Conservation (phyloP, 768 basidiomycete genomes). For the Podaxis sp. region DNA sequence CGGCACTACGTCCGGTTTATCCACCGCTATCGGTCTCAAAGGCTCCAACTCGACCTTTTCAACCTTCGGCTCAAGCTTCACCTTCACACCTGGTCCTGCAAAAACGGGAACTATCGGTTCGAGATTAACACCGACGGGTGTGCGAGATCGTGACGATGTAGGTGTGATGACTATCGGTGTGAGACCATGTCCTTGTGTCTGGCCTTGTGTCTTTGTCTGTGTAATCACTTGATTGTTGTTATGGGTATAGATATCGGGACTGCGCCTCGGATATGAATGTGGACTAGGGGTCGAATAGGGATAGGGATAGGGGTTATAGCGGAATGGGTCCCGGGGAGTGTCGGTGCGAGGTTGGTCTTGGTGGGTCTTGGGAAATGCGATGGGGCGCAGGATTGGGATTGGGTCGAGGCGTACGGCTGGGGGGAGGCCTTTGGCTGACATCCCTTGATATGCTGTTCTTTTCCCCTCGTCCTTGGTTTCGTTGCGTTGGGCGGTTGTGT, state of each 20-base stretch:
- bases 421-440: slow-evolving; percentile 6
- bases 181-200: background rate
- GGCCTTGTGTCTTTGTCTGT: background rate
- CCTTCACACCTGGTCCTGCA: background rate
- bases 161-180: slow-evolving; percentile 3
- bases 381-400: background rate
- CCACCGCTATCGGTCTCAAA: background rate
- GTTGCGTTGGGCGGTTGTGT: too few species aligned
- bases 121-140: background rate
- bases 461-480: too few species aligned
- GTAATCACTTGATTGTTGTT: background rate
- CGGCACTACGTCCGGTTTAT: too few species aligned
- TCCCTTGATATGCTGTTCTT: background rate
- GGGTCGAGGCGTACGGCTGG: slow-evolving; percentile 7
- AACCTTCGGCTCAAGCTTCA: background rate
- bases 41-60: background rate
- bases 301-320: background rate
- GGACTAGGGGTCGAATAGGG: background rate
- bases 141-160: slow-evolving; percentile 1
- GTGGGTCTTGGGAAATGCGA: background rate
- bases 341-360: background rate
- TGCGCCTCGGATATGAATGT: background rate
- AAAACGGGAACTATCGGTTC: background rate
- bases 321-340: background rate
- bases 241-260: background rate